These are phyloP conservation scores for Lunasporangiospora selenospora DNA, from an alignment of 192 early-diverging fungal species.

Conservation along the genomic window DNA sequence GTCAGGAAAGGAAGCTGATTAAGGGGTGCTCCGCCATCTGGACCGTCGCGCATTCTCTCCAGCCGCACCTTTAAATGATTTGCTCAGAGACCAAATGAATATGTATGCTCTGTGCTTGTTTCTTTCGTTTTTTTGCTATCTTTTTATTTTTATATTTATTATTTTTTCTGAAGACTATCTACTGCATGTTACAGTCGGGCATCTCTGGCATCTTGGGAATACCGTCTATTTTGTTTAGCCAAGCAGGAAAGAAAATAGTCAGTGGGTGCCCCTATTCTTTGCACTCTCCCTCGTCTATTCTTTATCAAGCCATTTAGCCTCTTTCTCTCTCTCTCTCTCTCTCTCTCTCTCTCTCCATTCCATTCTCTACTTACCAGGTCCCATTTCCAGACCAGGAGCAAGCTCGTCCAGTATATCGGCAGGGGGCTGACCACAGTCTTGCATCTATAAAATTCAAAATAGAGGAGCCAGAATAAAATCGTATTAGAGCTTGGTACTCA, in stretches of 20 bases:
- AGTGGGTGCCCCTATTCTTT: no score
- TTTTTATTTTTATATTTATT: slow-evolving; percentile 4
- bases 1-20: no score
- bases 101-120: no score
- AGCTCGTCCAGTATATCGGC: slow-evolving; percentile 87
- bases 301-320: no score
- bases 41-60: no score
- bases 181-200: slow-evolving; percentile 60
- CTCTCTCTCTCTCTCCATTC: no score
- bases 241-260: slow-evolving; percentile 1
- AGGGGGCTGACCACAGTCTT: slow-evolving; percentile 96
- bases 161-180: not conserved
- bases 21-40: no score
- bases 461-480: slow-evolving; percentile 14
- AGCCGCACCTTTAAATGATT: no score
- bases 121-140: no score
- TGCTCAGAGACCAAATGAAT: no score
- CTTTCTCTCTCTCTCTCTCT: no score
- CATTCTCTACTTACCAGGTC: slow-evolving; percentile 51
- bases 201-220: slow-evolving; percentile 60
- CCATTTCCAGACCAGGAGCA: slow-evolving; percentile 90
- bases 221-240: slow-evolving; percentile 31
- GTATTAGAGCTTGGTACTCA: not conserved
- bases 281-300: no score
- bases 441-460: slow-evolving; percentile 72